phyloP scores from a whole-genome alignment of 1,284 basidiomycete species.

The Rhizoctonia solani region DNA sequence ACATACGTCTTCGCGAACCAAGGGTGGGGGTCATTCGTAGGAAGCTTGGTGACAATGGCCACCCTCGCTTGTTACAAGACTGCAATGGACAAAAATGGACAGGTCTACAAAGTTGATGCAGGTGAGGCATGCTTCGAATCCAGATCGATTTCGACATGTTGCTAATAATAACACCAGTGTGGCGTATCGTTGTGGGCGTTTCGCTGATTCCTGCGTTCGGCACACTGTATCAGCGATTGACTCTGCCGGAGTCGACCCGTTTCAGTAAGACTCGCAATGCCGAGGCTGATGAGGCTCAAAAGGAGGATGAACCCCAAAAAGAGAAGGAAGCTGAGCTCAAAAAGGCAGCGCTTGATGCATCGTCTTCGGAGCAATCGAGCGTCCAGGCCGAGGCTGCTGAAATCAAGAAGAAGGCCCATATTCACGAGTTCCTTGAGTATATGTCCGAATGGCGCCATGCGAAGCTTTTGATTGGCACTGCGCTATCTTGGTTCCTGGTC shows the following conservation, averaged over 20 bases:
- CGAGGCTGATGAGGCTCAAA: constrained; percentile 33
- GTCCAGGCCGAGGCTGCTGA: constrained; percentile 40
- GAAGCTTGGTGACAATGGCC: constrained; percentile 68
- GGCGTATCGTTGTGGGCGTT: constrained; percentile 73
- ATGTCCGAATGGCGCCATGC: constrained; percentile 67
- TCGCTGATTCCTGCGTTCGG: constrained; percentile 68
- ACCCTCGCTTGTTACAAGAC: constrained; percentile 70
- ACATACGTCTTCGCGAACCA: constrained; percentile 76
- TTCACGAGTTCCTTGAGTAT: constrained; percentile 54
- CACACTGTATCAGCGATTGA: constrained; percentile 76
- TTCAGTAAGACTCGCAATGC: constrained; percentile 53
- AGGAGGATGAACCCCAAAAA: no score
- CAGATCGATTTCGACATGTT: background rate
- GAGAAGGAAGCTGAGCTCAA: constrained; percentile 41
- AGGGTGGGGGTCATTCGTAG: constrained; percentile 73
- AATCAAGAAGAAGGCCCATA: constrained; percentile 35
- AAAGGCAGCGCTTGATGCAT: constrained; percentile 30
- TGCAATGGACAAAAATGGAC: constrained; percentile 59
- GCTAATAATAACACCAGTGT: constrained; percentile 47
- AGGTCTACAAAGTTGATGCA: constrained; percentile 68
- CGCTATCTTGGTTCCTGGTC: constrained; percentile 59
- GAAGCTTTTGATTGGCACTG: constrained; percentile 66
- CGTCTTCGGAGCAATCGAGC: constrained; percentile 33
- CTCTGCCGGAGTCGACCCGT: constrained; percentile 69
- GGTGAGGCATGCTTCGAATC: constrained; percentile 47